Evolutionary conservation across 1,284 basidiomycete species (phyloP), one percentile per base, ranked within the genome.

Genomic region (Grifola frondosa): DNA sequence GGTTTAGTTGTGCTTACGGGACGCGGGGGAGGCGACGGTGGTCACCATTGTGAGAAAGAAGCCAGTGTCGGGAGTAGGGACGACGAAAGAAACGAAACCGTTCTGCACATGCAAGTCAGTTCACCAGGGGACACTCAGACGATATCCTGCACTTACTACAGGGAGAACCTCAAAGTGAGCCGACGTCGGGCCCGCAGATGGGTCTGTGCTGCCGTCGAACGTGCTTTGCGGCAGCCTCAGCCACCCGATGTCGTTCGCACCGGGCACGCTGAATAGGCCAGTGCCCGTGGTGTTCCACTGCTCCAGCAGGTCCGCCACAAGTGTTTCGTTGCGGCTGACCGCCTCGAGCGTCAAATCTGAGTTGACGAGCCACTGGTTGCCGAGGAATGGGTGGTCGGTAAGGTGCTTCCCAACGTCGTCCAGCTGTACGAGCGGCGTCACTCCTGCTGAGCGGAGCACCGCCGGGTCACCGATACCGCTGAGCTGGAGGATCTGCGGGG

Each of bases 401-500:
- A 72, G 43, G 53, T 73, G 69, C 49, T 66, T 64, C 17, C 71
- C 71, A 26, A 70, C 68, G 38, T 63, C 58, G 13, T 62, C 60
- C 4, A 66, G 58, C 35, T 65, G 56, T 7, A 63, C 56, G 17
- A 66, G 49, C 3, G 60, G 40, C 2, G 50, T 49, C 38, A 70
- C 66, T 15, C 63, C 63, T 26, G 61, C 54, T 15, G 52, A 48
- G 28, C 50, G 26, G 12, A 74, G 58, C 3, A 65, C 46, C 2
- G 37, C 29, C 37, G 52, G 46, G 48, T 63, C 57, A 7, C 71
- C 72, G 46, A 74, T 71, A 40, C 72, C 72, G 6, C 68, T 71
- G 16, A 74, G 62, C 57, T 73, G 64, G 23, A 75, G 62, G 13
- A 75, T 49, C 37, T 66, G 66, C 13, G 73, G 72, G 6, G 69